Conservation (phyloP, 164 flowering plant species). For the Stephania cephalantha region DNA sequence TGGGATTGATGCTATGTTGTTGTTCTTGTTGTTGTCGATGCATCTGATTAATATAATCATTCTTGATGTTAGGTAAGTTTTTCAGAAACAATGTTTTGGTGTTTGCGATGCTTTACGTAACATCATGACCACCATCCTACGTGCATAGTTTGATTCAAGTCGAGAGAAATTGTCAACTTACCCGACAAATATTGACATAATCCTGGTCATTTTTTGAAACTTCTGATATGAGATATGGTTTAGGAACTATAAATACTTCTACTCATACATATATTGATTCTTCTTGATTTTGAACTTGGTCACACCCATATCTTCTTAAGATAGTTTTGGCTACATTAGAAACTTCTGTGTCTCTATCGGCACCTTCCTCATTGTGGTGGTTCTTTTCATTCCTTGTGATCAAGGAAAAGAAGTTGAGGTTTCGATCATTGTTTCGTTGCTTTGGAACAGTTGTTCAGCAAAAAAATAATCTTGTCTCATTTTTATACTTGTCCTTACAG, state of each 20-base stretch:
- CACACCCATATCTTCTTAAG: not conserved
- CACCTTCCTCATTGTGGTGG: not conserved
- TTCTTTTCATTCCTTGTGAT: not conserved
- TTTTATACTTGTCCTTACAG: constrained; percentile 34
- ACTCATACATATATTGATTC: too few species aligned
- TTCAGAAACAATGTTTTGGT: not conserved
- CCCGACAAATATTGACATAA: not conserved
- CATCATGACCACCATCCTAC: not conserved
- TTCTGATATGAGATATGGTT: not conserved
- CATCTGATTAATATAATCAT: not conserved
- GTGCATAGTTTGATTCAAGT: not conserved
- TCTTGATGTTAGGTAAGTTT: not conserved
- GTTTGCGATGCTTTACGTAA: not conserved
- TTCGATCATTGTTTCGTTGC: not conserved
- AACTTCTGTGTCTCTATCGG: not conserved
- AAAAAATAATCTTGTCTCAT: not conserved
- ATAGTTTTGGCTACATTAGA: not conserved
- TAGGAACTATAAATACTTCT: not conserved
- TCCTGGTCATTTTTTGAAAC: not conserved
- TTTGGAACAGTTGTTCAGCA: not conserved
- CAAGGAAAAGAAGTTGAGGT: not conserved
- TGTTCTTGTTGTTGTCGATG: not conserved
- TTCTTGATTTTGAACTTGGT: not conserved
- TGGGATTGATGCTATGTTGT: not conserved
- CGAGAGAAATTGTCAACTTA: not conserved